These are phyloP conservation scores for Colletotrichum orchidophilum DNA, from an alignment of 2,329 filamentous ascomycete species.

Conservation along the genomic window DNA sequence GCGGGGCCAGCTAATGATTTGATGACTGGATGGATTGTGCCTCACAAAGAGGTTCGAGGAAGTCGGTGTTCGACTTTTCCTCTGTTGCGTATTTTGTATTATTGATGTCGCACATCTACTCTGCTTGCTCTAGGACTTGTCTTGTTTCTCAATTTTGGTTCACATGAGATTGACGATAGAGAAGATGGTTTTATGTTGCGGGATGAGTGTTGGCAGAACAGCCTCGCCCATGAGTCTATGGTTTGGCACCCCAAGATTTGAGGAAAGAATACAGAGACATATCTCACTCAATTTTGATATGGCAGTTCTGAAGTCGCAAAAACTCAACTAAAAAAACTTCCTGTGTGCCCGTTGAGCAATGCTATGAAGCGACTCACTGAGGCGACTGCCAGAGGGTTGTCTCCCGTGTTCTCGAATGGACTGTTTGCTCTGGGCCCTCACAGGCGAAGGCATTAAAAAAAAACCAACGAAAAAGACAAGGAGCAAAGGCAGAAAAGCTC, in stretches of 20 bases:
- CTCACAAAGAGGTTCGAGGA: conserved; percentile 16
- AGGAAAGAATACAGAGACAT: conserved; percentile 24
- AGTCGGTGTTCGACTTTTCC: conserved; percentile 3
- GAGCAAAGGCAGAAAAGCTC: not conserved
- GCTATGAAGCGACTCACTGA: not conserved
- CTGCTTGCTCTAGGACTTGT: conserved; percentile 20
- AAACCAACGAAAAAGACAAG: not conserved
- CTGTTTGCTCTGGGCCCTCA: conserved; percentile 20
- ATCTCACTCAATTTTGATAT: conserved; percentile 31
- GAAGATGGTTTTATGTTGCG: conserved; percentile 1
- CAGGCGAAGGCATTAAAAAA: not conserved
- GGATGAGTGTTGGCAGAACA: not conserved
- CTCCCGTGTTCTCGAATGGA: not conserved
- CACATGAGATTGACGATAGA: conserved; percentile 29
- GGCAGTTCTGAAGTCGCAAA: conserved; percentile 19
- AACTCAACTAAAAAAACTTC: not conserved
- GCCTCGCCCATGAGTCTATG: not conserved
- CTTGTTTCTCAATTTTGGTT: conserved; percentile 25
- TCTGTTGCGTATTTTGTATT: conserved; percentile 23
- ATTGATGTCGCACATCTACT: conserved; percentile 15
- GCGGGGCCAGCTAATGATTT: conserved; percentile 26
- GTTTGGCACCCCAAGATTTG: not conserved
- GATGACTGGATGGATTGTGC: conserved; percentile 27
- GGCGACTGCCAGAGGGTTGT: not conserved
- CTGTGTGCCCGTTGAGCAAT: conserved; percentile 17